Evolutionary conservation across 495 filamentous ascomycete genomes (phyloP), one percentile per base, ranked within the genome.

Genomic region (Sporormia fimetaria): DNA sequence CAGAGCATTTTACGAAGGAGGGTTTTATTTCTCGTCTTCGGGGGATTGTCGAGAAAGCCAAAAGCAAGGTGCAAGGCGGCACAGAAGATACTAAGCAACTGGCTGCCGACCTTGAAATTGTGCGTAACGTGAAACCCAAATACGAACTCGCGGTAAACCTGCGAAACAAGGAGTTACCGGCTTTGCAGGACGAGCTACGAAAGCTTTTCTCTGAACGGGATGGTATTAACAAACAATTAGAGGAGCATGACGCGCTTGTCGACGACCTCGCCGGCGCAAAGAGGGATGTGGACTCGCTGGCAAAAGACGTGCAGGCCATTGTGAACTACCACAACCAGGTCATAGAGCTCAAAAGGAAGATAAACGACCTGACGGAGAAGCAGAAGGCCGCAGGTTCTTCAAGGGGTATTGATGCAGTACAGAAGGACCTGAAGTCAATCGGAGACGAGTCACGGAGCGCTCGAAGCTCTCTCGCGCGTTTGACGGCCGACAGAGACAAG

Each of bases 341-440:
- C 36, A 63, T 67, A 24, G 72, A 74, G 21, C 74, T 80, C 32
- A 68, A 81, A 49, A 63, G 63, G 37, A 78, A 93, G 53, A 77
- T 92, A 35, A 65, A 77, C 44, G 73, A 81, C 35, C 66, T 87
- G 21, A 65, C 72, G 8, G 71, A 72, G 6, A 83, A 87, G 42
- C 75, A 94, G 49, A 73, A 78, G 34, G 73, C 79, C 11, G 61
- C 67, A 46, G 74, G 75, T 2, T 52, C 69, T 11, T 64, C 71
- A 4, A 75, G 80, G 44, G 80, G 80, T 5, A 63, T 85, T 12
- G 80, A 94, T 35, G 83, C 93, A 46, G 83, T 96, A 43, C 82
- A 87, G 48, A 73, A 81, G 11, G 72, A 90, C 35, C 74, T 83
- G 39, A 71, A 74, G 15, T 57, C 64, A 20, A 69, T 78, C 48